Conservation (phyloP, 164 flowering plant genomes). For the Aristolochia contorta region DNA sequence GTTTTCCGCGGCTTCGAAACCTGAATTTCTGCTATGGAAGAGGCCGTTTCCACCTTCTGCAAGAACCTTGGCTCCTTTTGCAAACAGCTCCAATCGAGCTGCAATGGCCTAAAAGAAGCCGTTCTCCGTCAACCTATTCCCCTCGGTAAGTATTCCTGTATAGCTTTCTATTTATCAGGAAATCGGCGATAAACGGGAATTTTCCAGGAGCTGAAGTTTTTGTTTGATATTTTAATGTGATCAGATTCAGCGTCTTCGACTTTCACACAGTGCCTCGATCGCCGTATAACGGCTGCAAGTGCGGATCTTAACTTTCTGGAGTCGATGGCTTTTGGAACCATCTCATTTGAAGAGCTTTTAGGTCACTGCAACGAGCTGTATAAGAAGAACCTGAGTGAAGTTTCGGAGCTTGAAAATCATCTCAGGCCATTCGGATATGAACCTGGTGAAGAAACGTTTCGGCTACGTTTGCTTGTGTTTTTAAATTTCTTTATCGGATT, state of each 20-base stretch:
- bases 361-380: constrained; percentile 73
- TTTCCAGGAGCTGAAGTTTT: not conserved
- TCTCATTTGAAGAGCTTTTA: constrained; percentile 81
- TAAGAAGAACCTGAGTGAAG: constrained; percentile 45
- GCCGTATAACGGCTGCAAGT: constrained; percentile 37
- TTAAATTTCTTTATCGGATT: not conserved
- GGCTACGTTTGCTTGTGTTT: not conserved
- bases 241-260: constrained; percentile 78
- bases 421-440: constrained; percentile 37
- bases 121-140: constrained; percentile 73
- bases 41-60: constrained; percentile 36
- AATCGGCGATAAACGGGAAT: too few relatives aligned
- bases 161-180: not conserved
- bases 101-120: constrained; percentile 57
- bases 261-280: constrained; percentile 53
- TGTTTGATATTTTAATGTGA: not conserved
- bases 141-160: constrained; percentile 32
- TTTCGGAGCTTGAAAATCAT: constrained; percentile 38
- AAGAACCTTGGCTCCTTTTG: constrained; percentile 51
- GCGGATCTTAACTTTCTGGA: constrained; percentile 62
- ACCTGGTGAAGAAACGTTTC: constrained; percentile 24
- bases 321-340: constrained; percentile 70
- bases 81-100: constrained; percentile 51
- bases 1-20: not conserved
- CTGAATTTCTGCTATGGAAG: constrained; percentile 34